These are phyloP conservation scores for Betula pendula DNA, from an alignment of 306 rosid species.

Conservation along the genomic window DNA sequence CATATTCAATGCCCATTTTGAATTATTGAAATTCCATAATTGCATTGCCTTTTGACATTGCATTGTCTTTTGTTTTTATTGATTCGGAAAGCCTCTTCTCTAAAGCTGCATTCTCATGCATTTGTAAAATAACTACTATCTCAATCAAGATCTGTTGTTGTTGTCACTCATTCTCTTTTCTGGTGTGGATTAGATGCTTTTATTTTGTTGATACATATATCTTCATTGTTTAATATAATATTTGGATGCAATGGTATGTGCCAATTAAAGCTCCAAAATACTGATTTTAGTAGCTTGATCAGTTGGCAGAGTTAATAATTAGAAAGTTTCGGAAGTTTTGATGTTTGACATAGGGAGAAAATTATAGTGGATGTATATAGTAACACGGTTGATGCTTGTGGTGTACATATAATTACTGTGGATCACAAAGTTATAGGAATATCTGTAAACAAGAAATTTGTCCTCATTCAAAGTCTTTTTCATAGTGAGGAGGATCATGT, in stretches of 20 bases:
- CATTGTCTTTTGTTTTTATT: neutral
- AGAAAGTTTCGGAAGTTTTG: neutral
- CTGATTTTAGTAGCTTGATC: neutral
- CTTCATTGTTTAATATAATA: neutral
- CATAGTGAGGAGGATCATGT: too few relatives aligned
- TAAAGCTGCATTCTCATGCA: neutral
- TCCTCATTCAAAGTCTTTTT: neutral
- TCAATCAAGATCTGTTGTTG: neutral
- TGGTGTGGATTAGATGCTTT: too few relatives aligned
- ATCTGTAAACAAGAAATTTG: neutral
- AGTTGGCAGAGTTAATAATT: neutral
- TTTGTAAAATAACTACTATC: neutral
- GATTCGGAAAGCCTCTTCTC: neutral
- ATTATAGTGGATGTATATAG: neutral
- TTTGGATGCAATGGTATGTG: neutral
- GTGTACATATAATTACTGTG: neutral
- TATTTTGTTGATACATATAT: neutral
- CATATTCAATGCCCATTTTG: slow-evolving; percentile 26
- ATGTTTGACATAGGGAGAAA: neutral
- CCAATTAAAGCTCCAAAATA: neutral
- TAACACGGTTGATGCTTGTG: neutral
- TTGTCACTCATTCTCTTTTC: neutral
- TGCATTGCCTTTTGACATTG: neutral
- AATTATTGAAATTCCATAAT: neutral
- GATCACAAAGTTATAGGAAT: neutral